These are phyloP conservation scores for Thielaviopsis cerberus DNA, from an alignment of 2,329 filamentous ascomycete species.

Conservation along the genomic window DNA sequence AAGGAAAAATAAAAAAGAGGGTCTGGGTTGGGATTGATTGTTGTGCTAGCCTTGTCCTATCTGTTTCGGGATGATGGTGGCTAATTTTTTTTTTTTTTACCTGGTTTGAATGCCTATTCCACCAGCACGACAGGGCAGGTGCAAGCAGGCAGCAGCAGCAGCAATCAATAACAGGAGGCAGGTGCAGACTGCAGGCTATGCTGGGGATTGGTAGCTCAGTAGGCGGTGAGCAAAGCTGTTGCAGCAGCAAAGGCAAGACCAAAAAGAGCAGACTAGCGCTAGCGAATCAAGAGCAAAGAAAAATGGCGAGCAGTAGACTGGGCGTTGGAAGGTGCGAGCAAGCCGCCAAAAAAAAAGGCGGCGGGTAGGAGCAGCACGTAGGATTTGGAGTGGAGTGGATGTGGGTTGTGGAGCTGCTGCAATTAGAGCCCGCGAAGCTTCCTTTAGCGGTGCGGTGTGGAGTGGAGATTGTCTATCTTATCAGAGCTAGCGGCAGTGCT, in stretches of 20 bases:
- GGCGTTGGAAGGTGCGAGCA: neutral
- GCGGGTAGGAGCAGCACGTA: neutral
- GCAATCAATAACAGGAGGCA: too few species aligned
- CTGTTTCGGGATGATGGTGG: neutral
- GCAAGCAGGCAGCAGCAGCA: neutral
- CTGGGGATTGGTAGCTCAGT: neutral
- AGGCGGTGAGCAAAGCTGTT: neutral
- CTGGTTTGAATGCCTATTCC: neutral
- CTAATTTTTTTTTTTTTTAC: neutral
- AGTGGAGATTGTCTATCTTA: too few species aligned
- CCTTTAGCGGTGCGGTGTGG: too few species aligned
- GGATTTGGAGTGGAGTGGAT: neutral
- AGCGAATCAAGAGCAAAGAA: neutral
- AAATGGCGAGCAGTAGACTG: neutral
- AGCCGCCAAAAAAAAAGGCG: neutral
- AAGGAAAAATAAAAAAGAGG: neutral
- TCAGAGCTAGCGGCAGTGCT: too few species aligned
- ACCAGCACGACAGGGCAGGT: neutral
- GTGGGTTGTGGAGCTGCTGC: neutral
- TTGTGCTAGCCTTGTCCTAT: neutral
- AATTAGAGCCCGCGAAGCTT: neutral
- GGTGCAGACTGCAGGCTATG: too few species aligned
- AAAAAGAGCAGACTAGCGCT: neutral
- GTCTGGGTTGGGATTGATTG: neutral
- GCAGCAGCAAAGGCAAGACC: neutral